Base-by-base conservation (phyloP, 768 basidiomycete species). In the Suillus subaureus region DNA sequence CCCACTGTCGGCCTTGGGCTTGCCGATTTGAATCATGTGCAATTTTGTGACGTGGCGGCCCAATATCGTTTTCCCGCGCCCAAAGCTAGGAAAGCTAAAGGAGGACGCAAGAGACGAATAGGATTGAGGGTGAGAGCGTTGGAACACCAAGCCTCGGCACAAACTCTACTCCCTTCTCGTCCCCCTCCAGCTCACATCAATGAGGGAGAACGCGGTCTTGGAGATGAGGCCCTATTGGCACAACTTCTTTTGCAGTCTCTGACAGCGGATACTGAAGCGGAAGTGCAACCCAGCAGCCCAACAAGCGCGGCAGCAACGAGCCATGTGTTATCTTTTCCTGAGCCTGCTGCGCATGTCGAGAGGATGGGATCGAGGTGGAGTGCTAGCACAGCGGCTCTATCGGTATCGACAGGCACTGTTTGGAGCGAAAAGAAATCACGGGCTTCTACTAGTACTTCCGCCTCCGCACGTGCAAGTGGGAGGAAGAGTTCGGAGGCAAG, bases 51-150 rank as follows among this genome's bases (percentile, higher is more conserved):
- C 51, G 75, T 77, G 35, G 52, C 69, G 0, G 37, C 72, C 49
- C 75, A 77, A 31, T 77, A 77, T 28, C 77, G 76, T 33, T 77
- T 77, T 51, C 71, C 77, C 11, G 75, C 77, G 5, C 76, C 76
- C 1, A 76, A 73, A 61, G 74, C 77, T 0, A 67, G 68, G n/a
- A 78, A 70, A 49, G 70, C 67, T 16, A 60, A 67, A 40, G 70
- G 72, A 9, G 69, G 62, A 37, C 62, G 67, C 31, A 73, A 70
- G 54, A 67, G 62, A 40, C 58, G 58, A 13, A 60, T 60, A 28
- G 52, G 56, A 54, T 66, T 62, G n/a, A 67, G 76, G 21, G 72
- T 68, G 52, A 69, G 68, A 37, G 62, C 43, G n/a, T 70, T 78
- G 40, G 67, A 54, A 16, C 69, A 72, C 51, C 74, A 78, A 67